phyloP scores from a whole-genome alignment of 2,329 filamentous ascomycete species.

The Aspergillus udagawae region DNA sequence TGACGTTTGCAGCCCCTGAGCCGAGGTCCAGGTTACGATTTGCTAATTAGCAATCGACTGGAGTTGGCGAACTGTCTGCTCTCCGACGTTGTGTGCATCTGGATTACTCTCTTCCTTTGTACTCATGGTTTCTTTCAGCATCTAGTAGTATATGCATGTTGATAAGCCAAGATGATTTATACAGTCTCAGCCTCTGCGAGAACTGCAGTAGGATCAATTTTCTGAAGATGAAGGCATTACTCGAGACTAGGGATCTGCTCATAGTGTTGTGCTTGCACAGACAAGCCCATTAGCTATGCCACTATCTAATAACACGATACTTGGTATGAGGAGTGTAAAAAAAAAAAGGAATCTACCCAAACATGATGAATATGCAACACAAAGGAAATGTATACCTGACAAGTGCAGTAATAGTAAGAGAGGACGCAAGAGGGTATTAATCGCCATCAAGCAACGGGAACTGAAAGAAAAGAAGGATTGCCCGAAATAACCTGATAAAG shows the following conservation, averaged over 20 bases:
- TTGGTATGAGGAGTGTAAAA: neutral
- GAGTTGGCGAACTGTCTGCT: conserved; percentile 3
- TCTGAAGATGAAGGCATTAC: too few relatives aligned
- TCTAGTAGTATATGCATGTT: neutral
- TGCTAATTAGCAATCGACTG: conserved; percentile 9
- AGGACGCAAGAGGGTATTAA: conserved; percentile 2
- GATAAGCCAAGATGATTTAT: neutral
- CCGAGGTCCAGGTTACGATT: conserved; percentile 15
- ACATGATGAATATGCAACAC: neutral
- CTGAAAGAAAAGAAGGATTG: conserved; percentile 2
- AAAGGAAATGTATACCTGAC: neutral
- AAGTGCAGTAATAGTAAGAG: conserved; percentile 1
- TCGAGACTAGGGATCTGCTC: neutral
- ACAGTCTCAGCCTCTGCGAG: neutral
- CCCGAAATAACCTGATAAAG: neutral
- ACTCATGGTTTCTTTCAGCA: neutral
- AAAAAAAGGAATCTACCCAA: neutral
- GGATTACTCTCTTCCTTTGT: neutral
- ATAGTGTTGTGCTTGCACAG: neutral
- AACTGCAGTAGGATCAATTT: neutral
- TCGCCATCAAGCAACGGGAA: neutral
- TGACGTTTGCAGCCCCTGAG: conserved; percentile 10
- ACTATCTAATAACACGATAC: neutral
- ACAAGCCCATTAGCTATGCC: neutral
- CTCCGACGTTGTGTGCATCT: neutral